Evolutionary conservation across 768 basidiomycete genomes (phyloP).

Genomic region (Mycena galericulata): DNA sequence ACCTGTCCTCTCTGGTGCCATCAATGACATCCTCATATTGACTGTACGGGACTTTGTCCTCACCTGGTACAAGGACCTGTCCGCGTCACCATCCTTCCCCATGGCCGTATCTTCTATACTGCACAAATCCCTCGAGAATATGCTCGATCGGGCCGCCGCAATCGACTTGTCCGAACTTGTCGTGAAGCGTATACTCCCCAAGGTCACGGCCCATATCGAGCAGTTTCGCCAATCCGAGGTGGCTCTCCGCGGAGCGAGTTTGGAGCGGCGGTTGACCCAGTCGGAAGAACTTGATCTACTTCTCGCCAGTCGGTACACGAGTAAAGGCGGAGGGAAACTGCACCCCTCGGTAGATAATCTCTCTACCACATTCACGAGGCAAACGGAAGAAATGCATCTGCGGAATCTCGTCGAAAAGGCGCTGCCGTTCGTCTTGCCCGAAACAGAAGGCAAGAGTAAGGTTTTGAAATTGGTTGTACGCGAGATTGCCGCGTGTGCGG

Average conservation of each 20-base stretch:
- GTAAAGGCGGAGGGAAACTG: constrained; percentile 70
- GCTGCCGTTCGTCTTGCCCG: constrained; percentile 80
- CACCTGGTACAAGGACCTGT: constrained; percentile 90
- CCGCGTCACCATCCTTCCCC: constrained; percentile 90
- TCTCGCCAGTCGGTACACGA: constrained; percentile 84
- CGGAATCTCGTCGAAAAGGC: constrained; percentile 75
- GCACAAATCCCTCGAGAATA: constrained; percentile 69
- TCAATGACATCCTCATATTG: constrained; percentile 86
- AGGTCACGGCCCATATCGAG: constrained; percentile 89
- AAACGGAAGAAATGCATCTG: constrained; percentile 91
- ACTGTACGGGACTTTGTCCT: constrained; percentile 89
- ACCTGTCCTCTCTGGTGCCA: constrained; percentile 72
- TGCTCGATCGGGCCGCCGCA: constrained; percentile 65
- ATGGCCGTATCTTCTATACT: constrained; percentile 82
- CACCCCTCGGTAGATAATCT: constrained; percentile 91
- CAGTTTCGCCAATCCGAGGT: constrained; percentile 92
- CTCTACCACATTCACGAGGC: constrained; percentile 89
- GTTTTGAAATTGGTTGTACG: constrained; percentile 79
- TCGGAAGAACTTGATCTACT: constrained; percentile 92
- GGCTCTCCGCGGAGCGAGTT: constrained; percentile 82
- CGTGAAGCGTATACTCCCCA: constrained; percentile 89
- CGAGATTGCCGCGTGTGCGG: constrained; percentile 86
- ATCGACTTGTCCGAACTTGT: constrained; percentile 82
- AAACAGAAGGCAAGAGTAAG: constrained; percentile 77
- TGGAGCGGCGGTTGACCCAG: constrained; percentile 87